phyloP scores from a whole-genome alignment of 352 stramenopile genomes.

The Pythium utonaiense region DNA sequence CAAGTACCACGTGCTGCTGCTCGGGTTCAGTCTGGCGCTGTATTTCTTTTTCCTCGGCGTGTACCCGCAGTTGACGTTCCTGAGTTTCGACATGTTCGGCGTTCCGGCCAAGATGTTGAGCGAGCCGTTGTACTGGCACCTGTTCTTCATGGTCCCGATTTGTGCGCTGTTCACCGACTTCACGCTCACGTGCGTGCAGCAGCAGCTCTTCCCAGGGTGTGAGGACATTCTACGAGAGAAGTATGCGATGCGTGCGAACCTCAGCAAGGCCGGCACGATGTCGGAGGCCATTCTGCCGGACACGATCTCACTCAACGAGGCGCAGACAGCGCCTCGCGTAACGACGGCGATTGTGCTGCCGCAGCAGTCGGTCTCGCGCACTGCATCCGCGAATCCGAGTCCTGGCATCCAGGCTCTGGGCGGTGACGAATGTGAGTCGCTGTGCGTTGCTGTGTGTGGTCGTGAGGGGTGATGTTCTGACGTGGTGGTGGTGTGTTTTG shows the following conservation, averaged over 20 bases:
- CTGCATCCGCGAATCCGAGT: neutral
- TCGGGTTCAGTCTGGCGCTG: slow-evolving; percentile 52
- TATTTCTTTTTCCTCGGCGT: slow-evolving; percentile 66
- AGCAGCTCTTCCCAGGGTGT: slow-evolving; percentile 47
- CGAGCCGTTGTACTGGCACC: slow-evolving; percentile 48
- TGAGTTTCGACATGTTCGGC: slow-evolving; percentile 65
- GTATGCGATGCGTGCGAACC: slow-evolving; percentile 4
- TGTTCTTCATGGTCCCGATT: slow-evolving; percentile 51
- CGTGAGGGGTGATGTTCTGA: no score
- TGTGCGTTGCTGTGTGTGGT: no score
- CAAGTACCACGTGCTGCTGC: slow-evolving; percentile 47
- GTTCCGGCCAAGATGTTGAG: slow-evolving; percentile 40
- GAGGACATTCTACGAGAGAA: slow-evolving; percentile 68
- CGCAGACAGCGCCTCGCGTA: neutral
- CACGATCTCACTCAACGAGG: neutral
- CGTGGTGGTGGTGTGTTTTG: no score
- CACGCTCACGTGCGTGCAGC: slow-evolving; percentile 29
- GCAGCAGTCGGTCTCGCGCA: slow-evolving; percentile 6
- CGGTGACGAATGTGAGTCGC: neutral
- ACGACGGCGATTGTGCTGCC: slow-evolving; percentile 9
- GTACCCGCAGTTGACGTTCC: slow-evolving; percentile 62
- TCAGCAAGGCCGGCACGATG: slow-evolving; percentile 15
- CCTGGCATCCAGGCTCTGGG: neutral
- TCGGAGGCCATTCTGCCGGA: slow-evolving; percentile 9
- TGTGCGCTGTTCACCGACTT: slow-evolving; percentile 45